A percentile compares a stretch with the other conserved stretches of the same genome.
Evolutionary conservation across 495 filamentous ascomycete species (phyloP).

Genomic region (Amniculicola lignicola): DNA sequence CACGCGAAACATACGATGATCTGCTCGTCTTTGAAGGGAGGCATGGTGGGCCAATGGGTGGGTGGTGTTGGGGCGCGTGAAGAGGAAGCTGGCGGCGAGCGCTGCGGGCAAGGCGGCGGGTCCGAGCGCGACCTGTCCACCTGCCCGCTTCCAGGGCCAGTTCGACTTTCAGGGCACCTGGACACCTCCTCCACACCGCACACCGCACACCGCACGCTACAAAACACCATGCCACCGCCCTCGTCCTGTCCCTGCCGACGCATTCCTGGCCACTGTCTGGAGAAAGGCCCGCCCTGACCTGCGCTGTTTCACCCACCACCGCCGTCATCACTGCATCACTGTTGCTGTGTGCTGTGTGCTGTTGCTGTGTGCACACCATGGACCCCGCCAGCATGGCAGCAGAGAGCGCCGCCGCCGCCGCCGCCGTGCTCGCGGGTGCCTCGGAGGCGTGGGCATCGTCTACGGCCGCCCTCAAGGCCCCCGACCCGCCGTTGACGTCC

Average conservation of each 20-base stretch:
- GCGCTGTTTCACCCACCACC: too few relatives aligned
- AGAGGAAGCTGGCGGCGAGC: background rate
- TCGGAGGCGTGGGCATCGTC: conserved; percentile 4
- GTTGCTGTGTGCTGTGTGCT: too few relatives aligned
- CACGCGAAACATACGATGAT: conserved; percentile 54
- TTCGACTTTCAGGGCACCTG: background rate
- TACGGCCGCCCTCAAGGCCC: background rate
- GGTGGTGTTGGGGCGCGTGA: conserved; percentile 6
- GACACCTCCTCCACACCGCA: background rate
- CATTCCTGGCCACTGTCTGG: background rate
- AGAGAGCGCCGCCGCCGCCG: conserved; percentile 6
- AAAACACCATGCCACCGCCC: background rate
- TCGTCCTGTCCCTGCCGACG: background rate
- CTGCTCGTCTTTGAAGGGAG: conserved; percentile 75
- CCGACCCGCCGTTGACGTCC: conserved; percentile 22
- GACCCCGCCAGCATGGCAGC: conserved; percentile 4
- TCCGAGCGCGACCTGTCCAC: background rate
- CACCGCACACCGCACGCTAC: background rate
- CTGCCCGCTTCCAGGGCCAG: background rate
- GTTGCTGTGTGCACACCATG: conserved; percentile 19
- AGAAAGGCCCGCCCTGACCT: conserved; percentile 4
- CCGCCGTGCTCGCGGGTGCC: background rate
- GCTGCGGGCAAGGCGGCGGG: background rate
- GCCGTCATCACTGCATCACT: background rate
- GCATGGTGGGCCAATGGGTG: conserved; percentile 49